Base-by-base conservation (phyloP, 2,329 filamentous ascomycete genomes). In the Incumbomyces delicatus region DNA sequence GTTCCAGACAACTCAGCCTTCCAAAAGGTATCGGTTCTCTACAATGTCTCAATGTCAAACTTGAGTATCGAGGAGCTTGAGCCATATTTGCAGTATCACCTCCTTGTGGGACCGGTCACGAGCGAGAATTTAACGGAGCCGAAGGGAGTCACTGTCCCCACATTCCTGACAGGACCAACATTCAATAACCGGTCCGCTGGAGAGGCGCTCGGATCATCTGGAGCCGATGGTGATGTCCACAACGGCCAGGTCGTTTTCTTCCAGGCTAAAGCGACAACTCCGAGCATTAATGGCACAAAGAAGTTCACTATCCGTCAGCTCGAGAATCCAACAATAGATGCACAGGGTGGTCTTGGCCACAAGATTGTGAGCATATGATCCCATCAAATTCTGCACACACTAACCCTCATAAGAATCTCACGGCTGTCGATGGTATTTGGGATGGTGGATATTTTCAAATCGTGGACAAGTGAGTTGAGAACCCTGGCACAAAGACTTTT, bases 1-100 rank as follows among this genome's bases (percentile, higher is more conserved):
- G 45, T 47, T 13, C 45, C 45, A 42, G 45, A 47, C 37, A 47
- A 47, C 27, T 47, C 45, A 10, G 45, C 45, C 14, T 47, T 47
- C 40, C 30, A 30, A 14, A 47, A 47, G 20, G 18, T 47, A 3
- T 33, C 40, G 27, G 37, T n/a, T 4, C 20, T 40, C 6, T 35
- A 42, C 37, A 40, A 40, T 16, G 30, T 42, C 6, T 32, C 37
- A 11, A 35, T 47, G 36, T 22, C 29, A 13, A 42, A 32, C 14
- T 22, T 47, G 29, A 33, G 27, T 7, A 35, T 47, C n/a, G 22
- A 41, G 14, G 27, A 42, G 29, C 38, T 47, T 10, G 45, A 47
- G 17, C 45, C 45, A 17, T 27, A 42, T 37, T 32, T 47, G n/a
- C 30, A 41, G 32, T 47, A 47, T 36, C 45, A 47, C 29, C n/a